Evolutionary conservation across 2,329 filamentous ascomycete genomes (phyloP), one percentile per base, ranked within the genome.

Genomic region (Aspergillus texensis): DNA sequence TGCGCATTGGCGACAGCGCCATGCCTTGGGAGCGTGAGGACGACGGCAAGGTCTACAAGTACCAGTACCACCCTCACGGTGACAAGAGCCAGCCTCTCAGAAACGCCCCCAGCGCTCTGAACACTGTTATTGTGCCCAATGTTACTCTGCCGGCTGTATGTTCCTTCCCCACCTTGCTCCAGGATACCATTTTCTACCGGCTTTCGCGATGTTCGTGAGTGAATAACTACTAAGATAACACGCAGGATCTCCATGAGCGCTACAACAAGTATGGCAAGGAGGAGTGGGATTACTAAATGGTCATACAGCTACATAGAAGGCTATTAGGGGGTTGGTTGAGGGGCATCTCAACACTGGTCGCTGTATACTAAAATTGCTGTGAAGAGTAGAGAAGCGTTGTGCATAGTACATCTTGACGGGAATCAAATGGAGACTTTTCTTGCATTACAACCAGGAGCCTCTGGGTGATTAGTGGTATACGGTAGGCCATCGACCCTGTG

Each of bases 231-330:
- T 61, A 30, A 61, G 16, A 24, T 30, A 34, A n/a, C 24, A 34
- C 48, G 16, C 74, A 96, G 92, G 86, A 90, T 75, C 88, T 97
- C 69, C 95, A 99, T 84, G 95, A 99, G 73, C 91, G 91, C 84
- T 98, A 91, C 89, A 99, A 99, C 91, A 99, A 99, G 87, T 98
- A 92, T 89, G 95, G 95, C 81, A 98, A 98, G 89, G 95, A 98
- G 72, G 94, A 93, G 72, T 98, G 74, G 68, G 77, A 79, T 69
- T 78, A 77, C 70, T 79, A 74, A 65, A 70, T 64, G 60, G 62
- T 61, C 36, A 62, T 62, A 66, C 54, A 62, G 58, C 62, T 43
- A 52, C 26, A 48, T 48, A 57, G 50, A 62, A 64, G 64, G 62
- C 50, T 65, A 56, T 65, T 61, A 53, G 50, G 46, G 41, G 66